These are phyloP conservation scores for Euphorbia corollata DNA, from an alignment of 441 rosid genomes.

Conservation along the genomic window DNA sequence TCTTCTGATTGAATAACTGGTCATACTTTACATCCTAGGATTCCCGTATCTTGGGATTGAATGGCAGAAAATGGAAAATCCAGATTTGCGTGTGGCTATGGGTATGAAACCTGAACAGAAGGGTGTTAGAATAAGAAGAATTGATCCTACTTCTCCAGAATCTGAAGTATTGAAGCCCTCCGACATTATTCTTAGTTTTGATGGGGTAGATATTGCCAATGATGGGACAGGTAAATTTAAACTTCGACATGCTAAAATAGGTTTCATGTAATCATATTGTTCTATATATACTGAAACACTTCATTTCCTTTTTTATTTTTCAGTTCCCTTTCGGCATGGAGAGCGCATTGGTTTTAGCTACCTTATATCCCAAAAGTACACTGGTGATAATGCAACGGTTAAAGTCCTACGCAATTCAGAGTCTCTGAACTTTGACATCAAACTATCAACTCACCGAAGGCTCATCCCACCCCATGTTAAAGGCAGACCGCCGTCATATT, in stretches of 20 bases:
- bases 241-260: neutral
- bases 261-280: neutral
- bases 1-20: slow-evolving; percentile 3
- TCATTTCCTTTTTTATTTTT: slow-evolving; percentile 16
- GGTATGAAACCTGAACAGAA: slow-evolving; percentile 78
- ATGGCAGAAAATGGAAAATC: slow-evolving; percentile 99
- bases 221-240: slow-evolving; percentile 73
- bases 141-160: slow-evolving; percentile 84
- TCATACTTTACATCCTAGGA: slow-evolving; percentile 32
- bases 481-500: slow-evolving; percentile 81
- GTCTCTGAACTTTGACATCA: slow-evolving; percentile 49
- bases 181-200: slow-evolving; percentile 77
- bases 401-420: slow-evolving; percentile 69
- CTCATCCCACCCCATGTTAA: slow-evolving; percentile 73
- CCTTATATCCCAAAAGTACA: slow-evolving; percentile 85
- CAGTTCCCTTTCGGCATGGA: slow-evolving; percentile 89
- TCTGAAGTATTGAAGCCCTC: slow-evolving; percentile 73
- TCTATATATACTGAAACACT: neutral
- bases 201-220: slow-evolving; percentile 77
- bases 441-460: slow-evolving; percentile 71
- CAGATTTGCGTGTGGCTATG: slow-evolving; percentile 69
- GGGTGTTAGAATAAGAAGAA: slow-evolving; percentile 87
- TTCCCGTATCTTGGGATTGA: slow-evolving; percentile 84
- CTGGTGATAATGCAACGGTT: slow-evolving; percentile 67
- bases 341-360: slow-evolving; percentile 94